phyloP scores from a whole-genome alignment of 768 basidiomycete genomes.

The Paxillus involutus region DNA sequence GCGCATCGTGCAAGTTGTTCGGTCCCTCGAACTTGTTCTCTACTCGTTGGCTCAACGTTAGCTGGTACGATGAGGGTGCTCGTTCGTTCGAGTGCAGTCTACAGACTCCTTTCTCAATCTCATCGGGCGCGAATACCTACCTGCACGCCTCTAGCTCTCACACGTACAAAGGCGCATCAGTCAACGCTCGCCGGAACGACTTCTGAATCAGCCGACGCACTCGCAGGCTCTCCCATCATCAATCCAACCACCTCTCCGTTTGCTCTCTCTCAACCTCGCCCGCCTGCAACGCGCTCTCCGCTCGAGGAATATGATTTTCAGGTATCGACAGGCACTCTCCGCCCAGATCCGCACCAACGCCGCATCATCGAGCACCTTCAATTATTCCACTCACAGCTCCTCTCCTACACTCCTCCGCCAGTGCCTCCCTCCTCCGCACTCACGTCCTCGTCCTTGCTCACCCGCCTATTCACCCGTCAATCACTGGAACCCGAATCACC shows the following conservation, averaged over 20 bases:
- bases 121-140: background rate
- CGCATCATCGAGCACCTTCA: constrained; percentile 83
- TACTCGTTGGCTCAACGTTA: no score
- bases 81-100: background rate
- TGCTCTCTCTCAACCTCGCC: background rate
- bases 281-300: constrained; percentile 13
- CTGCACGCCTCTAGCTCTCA: constrained; percentile 3
- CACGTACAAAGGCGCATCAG: constrained; percentile 29
- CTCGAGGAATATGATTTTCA: constrained; percentile 46
- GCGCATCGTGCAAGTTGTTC: no score
- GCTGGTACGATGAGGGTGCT: background rate
- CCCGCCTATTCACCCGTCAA: constrained; percentile 30
- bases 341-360: constrained; percentile 81
- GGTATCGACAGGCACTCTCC: constrained; percentile 52
- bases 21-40: no score
- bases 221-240: background rate
- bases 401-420: constrained; percentile 66
- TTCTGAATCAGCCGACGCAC: background rate
- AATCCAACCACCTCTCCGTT: background rate
- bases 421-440: constrained; percentile 42
- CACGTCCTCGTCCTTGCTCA: constrained; percentile 14
- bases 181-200: constrained; percentile 29
- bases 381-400: constrained; percentile 69
- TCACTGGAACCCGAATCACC: constrained; percentile 27
- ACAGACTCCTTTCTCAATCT: background rate